Evolutionary conservation across 1,284 basidiomycete species (phyloP), one percentile per base, ranked within the genome.

Genomic region (Athelia psychrophila): DNA sequence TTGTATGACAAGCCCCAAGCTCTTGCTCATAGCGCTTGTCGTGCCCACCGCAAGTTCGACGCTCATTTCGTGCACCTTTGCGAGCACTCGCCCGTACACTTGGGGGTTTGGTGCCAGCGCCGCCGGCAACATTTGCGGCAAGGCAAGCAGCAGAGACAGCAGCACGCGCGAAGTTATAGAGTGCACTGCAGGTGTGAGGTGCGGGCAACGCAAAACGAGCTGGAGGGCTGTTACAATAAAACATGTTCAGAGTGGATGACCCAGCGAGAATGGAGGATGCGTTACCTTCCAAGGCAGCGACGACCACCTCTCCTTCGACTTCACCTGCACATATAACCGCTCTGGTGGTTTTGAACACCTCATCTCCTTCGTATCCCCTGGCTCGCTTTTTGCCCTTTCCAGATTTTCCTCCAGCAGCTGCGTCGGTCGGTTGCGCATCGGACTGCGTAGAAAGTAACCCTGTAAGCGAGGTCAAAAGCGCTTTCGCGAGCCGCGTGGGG

Each of bases 351-450:
- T 80, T 84, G 62, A 95, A 84, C 9, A 91, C 70, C 58, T 89
- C 88, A 57, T 93, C 91, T 23, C 86, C 90, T 62, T 91, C 89
- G 49, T 84, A 91, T 5, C 80, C 86, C 30, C 86, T 78, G 18
- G 80, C 78, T 38, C 88, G 76, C 66, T 92, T 95, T 70, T 88
- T 94, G 47, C 83, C 81, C 59, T 84, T 84, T 16, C 20, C 20
- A 16, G 6, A 5, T 62, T 76, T 84, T 8, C 67, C 25, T 35
- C 40, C 30, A 9, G 58, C 36, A 22, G 49, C 58, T 38, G 45
- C 57, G 22, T 56, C 58, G 52, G 63, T 51, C 59, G 59, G 48
- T 48, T 54, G 52, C 49, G 56, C 54, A 15, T 73, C 69, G 2
- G 72, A 58, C 44, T 78, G 71, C 16, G 65, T 62, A 1, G 75